These are phyloP conservation scores for Pascua sp. DNA, from an alignment of 1,284 basidiomycete species.

Conservation along the genomic window DNA sequence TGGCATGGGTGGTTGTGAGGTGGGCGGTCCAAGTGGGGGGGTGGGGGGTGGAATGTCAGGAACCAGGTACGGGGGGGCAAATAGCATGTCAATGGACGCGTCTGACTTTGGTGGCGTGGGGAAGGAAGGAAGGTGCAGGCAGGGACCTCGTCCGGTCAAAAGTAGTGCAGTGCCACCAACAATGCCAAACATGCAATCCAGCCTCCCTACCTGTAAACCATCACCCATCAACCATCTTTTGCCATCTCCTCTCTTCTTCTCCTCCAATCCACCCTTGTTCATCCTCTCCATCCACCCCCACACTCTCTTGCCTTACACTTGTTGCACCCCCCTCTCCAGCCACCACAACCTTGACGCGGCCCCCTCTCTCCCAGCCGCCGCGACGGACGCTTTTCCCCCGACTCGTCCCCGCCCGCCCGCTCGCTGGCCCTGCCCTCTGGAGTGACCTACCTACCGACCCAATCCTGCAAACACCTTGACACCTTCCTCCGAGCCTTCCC, in stretches of 20 bases:
- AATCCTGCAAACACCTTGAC: no score
- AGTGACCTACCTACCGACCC: no score
- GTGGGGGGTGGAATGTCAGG: no score
- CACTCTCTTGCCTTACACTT: neutral
- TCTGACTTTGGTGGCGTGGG: conserved; percentile 10
- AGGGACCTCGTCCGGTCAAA: no score
- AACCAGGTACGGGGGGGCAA: no score
- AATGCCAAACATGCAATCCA: conserved; percentile 1
- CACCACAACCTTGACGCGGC: neutral
- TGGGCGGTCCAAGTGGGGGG: no score
- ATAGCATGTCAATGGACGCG: conserved; percentile 1
- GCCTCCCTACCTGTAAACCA: neutral
- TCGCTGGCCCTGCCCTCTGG: no score
- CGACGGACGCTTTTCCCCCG: neutral
- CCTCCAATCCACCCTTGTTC: neutral
- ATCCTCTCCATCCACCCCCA: neutral
- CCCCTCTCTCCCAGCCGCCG: neutral
- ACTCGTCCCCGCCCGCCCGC: no score
- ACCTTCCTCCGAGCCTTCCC: no score
- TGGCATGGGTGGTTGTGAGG: no score
- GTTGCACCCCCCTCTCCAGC: neutral
- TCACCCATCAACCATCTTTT: neutral
- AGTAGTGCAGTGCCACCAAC: no score
- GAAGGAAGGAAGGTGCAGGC: no score
- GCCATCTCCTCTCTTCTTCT: neutral